These are phyloP conservation scores for Microthyrium microscopicum DNA, from an alignment of 2,329 filamentous ascomycete genomes.

Conservation along the genomic window DNA sequence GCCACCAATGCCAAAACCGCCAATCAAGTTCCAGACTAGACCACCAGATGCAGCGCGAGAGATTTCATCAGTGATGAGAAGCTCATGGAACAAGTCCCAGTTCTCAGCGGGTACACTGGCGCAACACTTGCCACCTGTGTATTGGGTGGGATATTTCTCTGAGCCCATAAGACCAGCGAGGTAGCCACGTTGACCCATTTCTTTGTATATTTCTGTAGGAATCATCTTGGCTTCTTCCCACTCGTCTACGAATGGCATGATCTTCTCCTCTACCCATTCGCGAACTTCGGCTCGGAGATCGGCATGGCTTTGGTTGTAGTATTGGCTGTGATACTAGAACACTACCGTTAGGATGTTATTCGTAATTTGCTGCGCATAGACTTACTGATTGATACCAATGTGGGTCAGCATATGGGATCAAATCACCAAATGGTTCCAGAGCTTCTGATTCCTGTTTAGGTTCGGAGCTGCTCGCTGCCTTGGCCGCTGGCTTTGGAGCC, in stretches of 20 bases:
- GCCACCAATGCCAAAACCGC: constrained; percentile 89
- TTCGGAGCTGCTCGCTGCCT: constrained; percentile 34
- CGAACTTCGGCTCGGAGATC: constrained; percentile 82
- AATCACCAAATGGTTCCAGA: constrained; percentile 67
- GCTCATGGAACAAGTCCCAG: constrained; percentile 98
- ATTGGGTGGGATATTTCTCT: constrained; percentile 61
- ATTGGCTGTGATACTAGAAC: constrained; percentile 75
- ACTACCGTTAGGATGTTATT: background rate
- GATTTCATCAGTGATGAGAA: constrained; percentile 87
- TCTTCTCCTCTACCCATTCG: constrained; percentile 75
- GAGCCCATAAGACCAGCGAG: constrained; percentile 80
- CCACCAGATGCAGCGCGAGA: constrained; percentile 79
- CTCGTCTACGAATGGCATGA: constrained; percentile 83
- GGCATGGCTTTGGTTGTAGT: constrained; percentile 88
- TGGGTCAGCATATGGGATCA: constrained; percentile 84
- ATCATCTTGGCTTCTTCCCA: constrained; percentile 95
- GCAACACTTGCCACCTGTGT: constrained; percentile 53
- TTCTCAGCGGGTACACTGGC: constrained; percentile 69
- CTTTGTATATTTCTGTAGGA: constrained; percentile 78
- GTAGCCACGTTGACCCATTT: constrained; percentile 86
- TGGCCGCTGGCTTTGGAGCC: constrained; percentile 39
- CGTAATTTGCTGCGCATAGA: constrained; percentile 10
- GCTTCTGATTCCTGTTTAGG: constrained; percentile 28
- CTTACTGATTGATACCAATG: constrained; percentile 87
- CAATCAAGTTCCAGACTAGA: constrained; percentile 91